Conservation (phyloP, 148 eudicot genomes). For the Camellia lanceoleosa region DNA sequence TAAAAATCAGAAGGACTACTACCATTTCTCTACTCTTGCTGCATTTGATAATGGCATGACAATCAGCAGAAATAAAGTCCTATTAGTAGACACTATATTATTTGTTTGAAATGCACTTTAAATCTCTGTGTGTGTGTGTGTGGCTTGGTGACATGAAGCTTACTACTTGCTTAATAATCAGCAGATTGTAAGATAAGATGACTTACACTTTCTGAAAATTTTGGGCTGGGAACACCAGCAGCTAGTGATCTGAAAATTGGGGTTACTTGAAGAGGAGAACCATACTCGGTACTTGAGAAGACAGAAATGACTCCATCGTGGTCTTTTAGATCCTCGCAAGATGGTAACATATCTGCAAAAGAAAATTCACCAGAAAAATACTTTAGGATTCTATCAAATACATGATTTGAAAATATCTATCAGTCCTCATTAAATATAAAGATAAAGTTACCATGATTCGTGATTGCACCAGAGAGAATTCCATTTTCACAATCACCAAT, state of each 20-base stretch:
- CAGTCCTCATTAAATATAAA: background rate
- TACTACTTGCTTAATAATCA: background rate
- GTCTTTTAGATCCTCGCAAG: slow-evolving; percentile 22
- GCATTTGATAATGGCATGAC: background rate
- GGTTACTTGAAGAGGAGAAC: slow-evolving; percentile 79
- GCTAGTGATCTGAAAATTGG: slow-evolving; percentile 78
- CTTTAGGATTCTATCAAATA: background rate
- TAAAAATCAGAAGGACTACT: background rate
- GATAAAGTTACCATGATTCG: slow-evolving; percentile 37
- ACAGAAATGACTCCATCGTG: slow-evolving; percentile 27
- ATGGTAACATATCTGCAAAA: slow-evolving; percentile 31
- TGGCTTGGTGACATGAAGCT: background rate
- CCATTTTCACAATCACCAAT: slow-evolving; percentile 34
- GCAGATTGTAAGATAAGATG: slow-evolving; percentile 14
- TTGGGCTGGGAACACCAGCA: slow-evolving; percentile 85
- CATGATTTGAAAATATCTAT: background rate
- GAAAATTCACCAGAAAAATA: background rate
- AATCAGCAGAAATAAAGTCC: background rate
- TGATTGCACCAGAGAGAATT: slow-evolving; percentile 30
- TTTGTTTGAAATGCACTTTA: background rate
- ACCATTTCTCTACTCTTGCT: background rate
- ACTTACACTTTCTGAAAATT: slow-evolving; percentile 98
- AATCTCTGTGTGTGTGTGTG: background rate
- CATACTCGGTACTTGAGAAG: slow-evolving; percentile 45
- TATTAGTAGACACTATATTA: background rate